Conservation (phyloP, 768 basidiomycete genomes). For the Pleurotus cornucopiae region DNA sequence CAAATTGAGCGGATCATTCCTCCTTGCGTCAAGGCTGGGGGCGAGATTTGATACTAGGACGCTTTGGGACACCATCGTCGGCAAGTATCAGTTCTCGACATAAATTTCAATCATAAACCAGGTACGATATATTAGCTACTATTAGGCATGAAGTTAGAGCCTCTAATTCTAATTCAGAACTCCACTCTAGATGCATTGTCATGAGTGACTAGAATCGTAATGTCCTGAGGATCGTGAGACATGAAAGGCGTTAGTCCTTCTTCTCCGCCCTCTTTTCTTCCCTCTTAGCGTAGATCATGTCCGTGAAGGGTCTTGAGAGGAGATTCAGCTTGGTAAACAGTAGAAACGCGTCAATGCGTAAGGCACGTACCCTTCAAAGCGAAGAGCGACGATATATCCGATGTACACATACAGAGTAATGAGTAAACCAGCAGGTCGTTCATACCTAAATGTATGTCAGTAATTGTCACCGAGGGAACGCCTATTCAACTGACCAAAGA, state of each 20-base stretch:
- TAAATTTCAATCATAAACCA: background rate
- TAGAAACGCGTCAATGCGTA: background rate
- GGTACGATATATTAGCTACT: too few species aligned
- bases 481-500: slow-evolving; percentile 61
- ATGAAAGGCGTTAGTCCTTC: background rate
- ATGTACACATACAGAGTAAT: slow-evolving; percentile 80
- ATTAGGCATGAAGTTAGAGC: background rate
- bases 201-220: background rate
- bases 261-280: slow-evolving; percentile 38
- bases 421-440: slow-evolving; percentile 78
- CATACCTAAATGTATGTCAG: slow-evolving; percentile 53
- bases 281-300: slow-evolving; percentile 73
- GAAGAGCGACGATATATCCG: slow-evolving; percentile 79
- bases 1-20: slow-evolving; percentile 79
- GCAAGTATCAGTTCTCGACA: slow-evolving; percentile 29
- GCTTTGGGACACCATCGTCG: slow-evolving; percentile 72
- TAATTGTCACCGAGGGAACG: too few species aligned
- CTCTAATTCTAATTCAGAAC: slow-evolving; percentile 3
- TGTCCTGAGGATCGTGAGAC: background rate
- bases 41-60: slow-evolving; percentile 69
- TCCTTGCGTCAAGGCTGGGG: slow-evolving; percentile 70
- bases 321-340: background rate
- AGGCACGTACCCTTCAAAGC: slow-evolving; percentile 79
- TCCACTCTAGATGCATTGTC: slow-evolving; percentile 6
- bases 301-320: slow-evolving; percentile 62